phyloP scores from a whole-genome alignment of 495 filamentous ascomycete genomes.

The Penicillium odoratum region DNA sequence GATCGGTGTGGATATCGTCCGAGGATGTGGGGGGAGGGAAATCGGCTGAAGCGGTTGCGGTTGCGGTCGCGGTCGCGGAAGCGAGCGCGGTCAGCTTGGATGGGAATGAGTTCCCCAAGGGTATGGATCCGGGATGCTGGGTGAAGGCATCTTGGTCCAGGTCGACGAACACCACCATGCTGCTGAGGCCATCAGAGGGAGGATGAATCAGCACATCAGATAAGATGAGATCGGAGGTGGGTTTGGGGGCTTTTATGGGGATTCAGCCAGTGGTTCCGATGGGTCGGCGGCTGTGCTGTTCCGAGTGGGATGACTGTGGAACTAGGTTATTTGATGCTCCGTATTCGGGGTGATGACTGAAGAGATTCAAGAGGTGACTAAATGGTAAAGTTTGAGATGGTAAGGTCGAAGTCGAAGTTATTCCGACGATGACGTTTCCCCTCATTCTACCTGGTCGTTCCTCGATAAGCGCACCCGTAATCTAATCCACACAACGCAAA shows the following conservation, averaged over 20 bases:
- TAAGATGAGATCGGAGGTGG: slow-evolving; percentile 19
- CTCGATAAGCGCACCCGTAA: background rate
- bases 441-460: background rate
- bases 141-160: slow-evolving; percentile 38
- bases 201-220: slow-evolving; percentile 28
- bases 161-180: slow-evolving; percentile 51
- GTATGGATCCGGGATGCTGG: slow-evolving; percentile 21
- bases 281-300: slow-evolving; percentile 7
- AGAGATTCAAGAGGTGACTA: background rate
- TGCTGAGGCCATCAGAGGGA: slow-evolving; percentile 32
- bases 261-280: slow-evolving; percentile 10
- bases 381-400: background rate
- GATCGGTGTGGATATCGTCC: slow-evolving; percentile 17
- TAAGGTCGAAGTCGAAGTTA: slow-evolving; percentile 1
- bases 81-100: slow-evolving; percentile 26
- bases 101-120: slow-evolving; percentile 25
- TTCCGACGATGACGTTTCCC: slow-evolving; percentile 6
- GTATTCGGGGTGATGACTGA: slow-evolving; percentile 19
- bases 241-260: slow-evolving; percentile 21
- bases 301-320: slow-evolving; percentile 34
- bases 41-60: slow-evolving; percentile 9
- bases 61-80: background rate
- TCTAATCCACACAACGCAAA: no score
- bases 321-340: slow-evolving; percentile 27
- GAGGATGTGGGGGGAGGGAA: slow-evolving; percentile 13